phyloP scores from a whole-genome alignment of 306 rosid species.

The Cicer judaicum region DNA sequence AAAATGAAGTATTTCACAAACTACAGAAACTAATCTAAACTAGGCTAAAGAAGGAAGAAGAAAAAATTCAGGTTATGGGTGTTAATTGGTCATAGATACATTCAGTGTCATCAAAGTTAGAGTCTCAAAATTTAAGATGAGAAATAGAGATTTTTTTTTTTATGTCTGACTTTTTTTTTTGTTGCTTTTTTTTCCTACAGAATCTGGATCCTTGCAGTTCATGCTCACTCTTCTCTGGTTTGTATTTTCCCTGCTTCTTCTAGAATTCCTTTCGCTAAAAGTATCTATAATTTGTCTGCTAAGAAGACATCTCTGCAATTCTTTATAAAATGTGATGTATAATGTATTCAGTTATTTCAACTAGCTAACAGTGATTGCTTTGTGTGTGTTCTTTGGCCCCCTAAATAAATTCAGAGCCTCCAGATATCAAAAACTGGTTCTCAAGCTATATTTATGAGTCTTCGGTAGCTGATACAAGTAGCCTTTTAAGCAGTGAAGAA shows the following conservation, averaged over 20 bases:
- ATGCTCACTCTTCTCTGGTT: slow-evolving; percentile 67
- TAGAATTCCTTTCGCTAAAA: slow-evolving; percentile 11
- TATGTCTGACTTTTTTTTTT: not conserved
- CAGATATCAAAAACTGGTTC: slow-evolving; percentile 78
- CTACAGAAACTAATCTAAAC: not conserved
- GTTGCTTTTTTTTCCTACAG: slow-evolving; percentile 39
- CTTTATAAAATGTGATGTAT: slow-evolving; percentile 2
- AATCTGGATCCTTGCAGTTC: slow-evolving; percentile 51
- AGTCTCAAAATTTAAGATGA: not conserved
- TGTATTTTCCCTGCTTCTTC: slow-evolving; percentile 38
- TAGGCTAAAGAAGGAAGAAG: not conserved
- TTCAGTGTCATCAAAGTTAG: not conserved
- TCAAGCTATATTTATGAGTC: slow-evolving; percentile 78
- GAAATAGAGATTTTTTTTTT: not conserved
- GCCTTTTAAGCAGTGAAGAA: slow-evolving; percentile 45
- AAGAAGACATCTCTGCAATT: not conserved
- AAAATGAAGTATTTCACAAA: not conserved
- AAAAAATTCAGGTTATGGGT: not conserved
- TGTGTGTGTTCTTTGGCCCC: not conserved
- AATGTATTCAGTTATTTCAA: not conserved
- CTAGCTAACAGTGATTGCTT: slow-evolving; percentile 1
- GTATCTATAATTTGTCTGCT: not conserved
- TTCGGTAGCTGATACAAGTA: slow-evolving; percentile 45
- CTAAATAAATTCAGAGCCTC: slow-evolving; percentile 58
- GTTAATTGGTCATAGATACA: not conserved